Percentiles rank a stretch among this genome's conserved stretches.
Conservation (phyloP, 768 basidiomycete genomes). For the Russula earlei region DNA sequence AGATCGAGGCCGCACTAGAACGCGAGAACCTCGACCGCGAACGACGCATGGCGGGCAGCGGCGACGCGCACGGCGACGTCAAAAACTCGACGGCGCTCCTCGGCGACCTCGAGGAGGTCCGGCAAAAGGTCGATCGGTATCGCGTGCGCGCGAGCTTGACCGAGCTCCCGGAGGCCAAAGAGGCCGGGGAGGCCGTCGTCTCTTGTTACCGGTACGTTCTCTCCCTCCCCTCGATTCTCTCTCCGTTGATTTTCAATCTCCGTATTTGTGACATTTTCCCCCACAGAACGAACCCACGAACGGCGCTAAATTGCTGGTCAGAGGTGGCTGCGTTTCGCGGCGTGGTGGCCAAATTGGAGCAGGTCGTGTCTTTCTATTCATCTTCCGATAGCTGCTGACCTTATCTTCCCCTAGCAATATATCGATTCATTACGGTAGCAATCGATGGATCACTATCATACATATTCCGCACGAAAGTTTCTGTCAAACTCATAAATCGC, state of each 20-base stretch:
- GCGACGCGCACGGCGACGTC: slow-evolving; percentile 30
- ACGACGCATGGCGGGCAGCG: slow-evolving; percentile 38
- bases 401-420: slow-evolving; percentile 40
- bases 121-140: slow-evolving; percentile 62
- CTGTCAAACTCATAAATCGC: not conserved
- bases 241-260: not conserved
- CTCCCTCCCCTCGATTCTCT: not conserved
- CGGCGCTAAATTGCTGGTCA: slow-evolving; percentile 64
- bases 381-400: not conserved
- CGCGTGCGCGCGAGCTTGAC: slow-evolving; percentile 44
- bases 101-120: slow-evolving; percentile 69
- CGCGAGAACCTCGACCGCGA: slow-evolving; percentile 83
- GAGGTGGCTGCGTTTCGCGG: slow-evolving; percentile 63
- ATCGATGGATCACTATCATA: not conserved
- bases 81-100: slow-evolving; percentile 54
- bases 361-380: slow-evolving; percentile 35
- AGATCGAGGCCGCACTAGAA: slow-evolving; percentile 74
- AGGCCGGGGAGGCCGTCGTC: slow-evolving; percentile 48
- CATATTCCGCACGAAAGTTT: not conserved
- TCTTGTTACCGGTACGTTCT: slow-evolving; percentile 64
- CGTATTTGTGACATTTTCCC: not conserved
- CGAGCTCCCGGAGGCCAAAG: slow-evolving; percentile 48
- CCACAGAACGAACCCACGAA: slow-evolving; percentile 34
- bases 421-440: slow-evolving; percentile 40
- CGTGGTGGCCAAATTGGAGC: slow-evolving; percentile 58